Evolutionary conservation across 768 basidiomycete species (phyloP), one percentile per base, ranked within the genome.

Genomic region (Serendipita sp.): DNA sequence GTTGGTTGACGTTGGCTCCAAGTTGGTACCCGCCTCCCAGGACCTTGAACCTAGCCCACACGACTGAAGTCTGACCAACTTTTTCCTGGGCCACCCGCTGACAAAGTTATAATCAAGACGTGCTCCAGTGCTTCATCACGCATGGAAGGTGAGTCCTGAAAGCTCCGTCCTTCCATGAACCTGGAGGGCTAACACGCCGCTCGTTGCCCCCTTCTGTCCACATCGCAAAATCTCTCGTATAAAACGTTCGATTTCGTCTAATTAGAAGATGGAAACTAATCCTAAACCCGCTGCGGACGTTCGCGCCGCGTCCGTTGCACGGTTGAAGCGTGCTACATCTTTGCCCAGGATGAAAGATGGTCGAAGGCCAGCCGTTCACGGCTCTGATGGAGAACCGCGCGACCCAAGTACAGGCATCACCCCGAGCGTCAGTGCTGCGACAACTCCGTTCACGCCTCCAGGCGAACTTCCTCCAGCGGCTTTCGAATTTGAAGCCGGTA

Each of bases 301-400:
- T 74, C 85, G 93, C 66, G 89, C 90, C 71, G 82, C 83, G 64
- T 89, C 92, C 10, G 86, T 95, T 54, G 90, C 90, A 51, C 92
- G 86, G 76, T 83, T 96, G 68, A 92, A 88, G 76, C 85, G 93
- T 69, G 92, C 93, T 47, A 89, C 92, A 64, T 94, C 92, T 15
- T 75, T 95, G 34, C 93, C 92, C 44, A 81, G 92, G 67, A 89
- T 89, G 85, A 92, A 92, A 73, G 88, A 92, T 73, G 92, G 92
- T 5, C 77, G 92, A 64, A 79, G 92, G 47, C 92, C 91, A 0
- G 70, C 71, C 18, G 68, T 71, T 64, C 89, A 67, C 46, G 68
- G 66, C 18, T 60, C 18, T 44, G 56, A 45, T 45, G 56, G 65
- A 65, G 64, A 35, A 53, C 47, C 28, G 64, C 47, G 48, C 34